Conservation (phyloP, 495 filamentous ascomycete species). For the Tuber magnatum region DNA sequence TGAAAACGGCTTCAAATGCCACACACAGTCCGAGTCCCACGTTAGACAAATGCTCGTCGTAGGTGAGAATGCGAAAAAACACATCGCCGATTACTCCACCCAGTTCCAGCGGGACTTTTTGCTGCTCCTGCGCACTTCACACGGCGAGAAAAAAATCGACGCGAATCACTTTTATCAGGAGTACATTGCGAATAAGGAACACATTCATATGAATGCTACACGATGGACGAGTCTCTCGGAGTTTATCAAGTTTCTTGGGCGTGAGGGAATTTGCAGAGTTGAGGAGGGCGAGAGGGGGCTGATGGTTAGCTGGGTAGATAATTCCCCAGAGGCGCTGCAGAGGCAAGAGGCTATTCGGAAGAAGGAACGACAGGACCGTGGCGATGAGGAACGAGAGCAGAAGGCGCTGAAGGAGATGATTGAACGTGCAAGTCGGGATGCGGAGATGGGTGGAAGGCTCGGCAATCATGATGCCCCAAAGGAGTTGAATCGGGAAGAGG, state of each 20-base stretch:
- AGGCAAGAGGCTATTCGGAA: constrained; percentile 70
- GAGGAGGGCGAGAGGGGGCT: constrained; percentile 86
- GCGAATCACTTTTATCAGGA: constrained; percentile 92
- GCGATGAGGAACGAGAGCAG: constrained; percentile 84
- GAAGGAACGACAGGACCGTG: constrained; percentile 77
- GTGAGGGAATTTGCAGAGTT: constrained; percentile 76
- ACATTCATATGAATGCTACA: constrained; percentile 90
- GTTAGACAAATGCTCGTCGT: constrained; percentile 78
- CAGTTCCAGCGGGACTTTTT: constrained; percentile 80
- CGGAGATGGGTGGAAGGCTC: constrained; percentile 46
- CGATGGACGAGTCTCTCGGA: constrained; percentile 77
- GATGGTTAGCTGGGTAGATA: constrained; percentile 84
- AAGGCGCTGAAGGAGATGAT: constrained; percentile 72
- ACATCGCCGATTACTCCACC: constrained; percentile 65
- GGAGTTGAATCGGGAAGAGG: constrained; percentile 61
- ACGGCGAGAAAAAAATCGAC: constrained; percentile 77
- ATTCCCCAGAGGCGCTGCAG: constrained; percentile 71
- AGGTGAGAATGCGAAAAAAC: constrained; percentile 71
- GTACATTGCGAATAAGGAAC: constrained; percentile 70
- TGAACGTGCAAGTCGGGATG: constrained; percentile 56
- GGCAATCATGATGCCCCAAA: constrained; percentile 47
- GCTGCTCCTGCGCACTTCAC: constrained; percentile 62
- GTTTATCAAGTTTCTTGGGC: constrained; percentile 74
- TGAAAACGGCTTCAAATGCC: constrained; percentile 72
- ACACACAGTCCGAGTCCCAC: constrained; percentile 73